Evolutionary conservation across 257 asterid species (phyloP), one percentile per base, ranked within the genome.

Genomic region (Nicotiana tomentosiformis): DNA sequence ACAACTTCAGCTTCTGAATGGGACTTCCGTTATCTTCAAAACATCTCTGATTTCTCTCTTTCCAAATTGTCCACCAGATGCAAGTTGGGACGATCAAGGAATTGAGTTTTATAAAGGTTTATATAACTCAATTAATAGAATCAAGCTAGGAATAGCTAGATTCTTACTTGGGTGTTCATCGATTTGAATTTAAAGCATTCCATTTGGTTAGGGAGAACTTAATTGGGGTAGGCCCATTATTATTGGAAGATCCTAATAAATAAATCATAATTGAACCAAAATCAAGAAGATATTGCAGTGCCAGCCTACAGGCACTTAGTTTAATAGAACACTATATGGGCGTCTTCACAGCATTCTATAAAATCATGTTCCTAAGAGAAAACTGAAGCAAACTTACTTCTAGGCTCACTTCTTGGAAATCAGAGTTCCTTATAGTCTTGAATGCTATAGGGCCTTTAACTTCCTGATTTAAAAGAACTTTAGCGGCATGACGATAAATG

Each of bases 331-430:
- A 68, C 72, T 32, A 69, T 61, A 81, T 43, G 56, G 23, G 14
- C 76, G 78, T 17, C 60, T 35, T 55, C 35, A 62, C 51, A 46
- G 37, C 61, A 62, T 14, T 17, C 3, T 14, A 20, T 18, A 61
- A 53, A 66, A 26, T 23, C 55, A 61, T 60, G 77, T 23, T n/a
- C 51, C 33, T 78, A 81, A 18, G 70, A 80, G 7, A 61, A 74
- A 43, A 83, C 77, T 26, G 77, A 43, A 70, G 74, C 10, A 58
- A 37, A 89, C 97, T 91, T 89, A 94, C 98, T 89, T 96, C 97
- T 80, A 96, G 91, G 82, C 91, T 88, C 80, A 90, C 90, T 88
- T 96, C 99, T 84, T 90, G 95, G 83, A 96, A 94, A 89, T 96
- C 99, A 30, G 97, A 81, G 85, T 96, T 96, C 90, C 93, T 90